Evolutionary conservation across 2,329 filamentous ascomycete species (phyloP).

Genomic region (Hypocrella siamensis): DNA sequence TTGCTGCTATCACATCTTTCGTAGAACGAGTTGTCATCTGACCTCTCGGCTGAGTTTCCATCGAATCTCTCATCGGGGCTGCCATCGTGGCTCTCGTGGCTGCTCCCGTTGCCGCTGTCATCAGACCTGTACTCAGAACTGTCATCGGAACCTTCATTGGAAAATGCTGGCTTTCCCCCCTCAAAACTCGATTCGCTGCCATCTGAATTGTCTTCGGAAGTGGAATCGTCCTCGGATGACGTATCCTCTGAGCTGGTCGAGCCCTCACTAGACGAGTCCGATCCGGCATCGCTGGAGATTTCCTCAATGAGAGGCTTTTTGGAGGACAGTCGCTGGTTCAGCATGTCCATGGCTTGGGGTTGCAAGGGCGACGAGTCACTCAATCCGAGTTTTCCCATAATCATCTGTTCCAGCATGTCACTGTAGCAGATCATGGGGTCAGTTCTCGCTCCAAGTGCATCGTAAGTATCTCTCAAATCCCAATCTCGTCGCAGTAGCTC

Average conservation of each 20-base stretch:
- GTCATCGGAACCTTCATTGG: not conserved
- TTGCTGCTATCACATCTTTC: not conserved
- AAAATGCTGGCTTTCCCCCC: not conserved
- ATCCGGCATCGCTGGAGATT: conserved; percentile 2
- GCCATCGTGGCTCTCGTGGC: not conserved
- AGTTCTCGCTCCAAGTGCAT: conserved; percentile 15
- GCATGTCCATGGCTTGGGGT: not conserved
- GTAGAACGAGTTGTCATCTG: not conserved
- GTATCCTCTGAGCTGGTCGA: conserved; percentile 5
- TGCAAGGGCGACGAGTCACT: conserved; percentile 1
- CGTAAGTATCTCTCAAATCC: conserved; percentile 22
- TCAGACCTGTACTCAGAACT: conserved; percentile 3
- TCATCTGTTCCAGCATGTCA: conserved; percentile 15
- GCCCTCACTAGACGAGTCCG: not conserved
- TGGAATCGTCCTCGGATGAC: conserved; percentile 2
- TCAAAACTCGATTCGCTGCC: not conserved
- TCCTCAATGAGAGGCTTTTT: conserved; percentile 14
- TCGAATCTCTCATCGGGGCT: not conserved
- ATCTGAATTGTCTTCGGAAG: not conserved
- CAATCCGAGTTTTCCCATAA: conserved; percentile 7
- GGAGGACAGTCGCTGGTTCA: conserved; percentile 1
- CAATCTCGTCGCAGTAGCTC: conserved; percentile 17
- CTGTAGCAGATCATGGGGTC: conserved; percentile 17
- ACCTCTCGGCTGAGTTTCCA: not conserved
- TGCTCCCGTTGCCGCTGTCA: not conserved